Percentiles rank a stretch among this genome's conserved stretches.
phyloP scores from a whole-genome alignment of 306 rosid genomes.

The Dalbergia cultrata region DNA sequence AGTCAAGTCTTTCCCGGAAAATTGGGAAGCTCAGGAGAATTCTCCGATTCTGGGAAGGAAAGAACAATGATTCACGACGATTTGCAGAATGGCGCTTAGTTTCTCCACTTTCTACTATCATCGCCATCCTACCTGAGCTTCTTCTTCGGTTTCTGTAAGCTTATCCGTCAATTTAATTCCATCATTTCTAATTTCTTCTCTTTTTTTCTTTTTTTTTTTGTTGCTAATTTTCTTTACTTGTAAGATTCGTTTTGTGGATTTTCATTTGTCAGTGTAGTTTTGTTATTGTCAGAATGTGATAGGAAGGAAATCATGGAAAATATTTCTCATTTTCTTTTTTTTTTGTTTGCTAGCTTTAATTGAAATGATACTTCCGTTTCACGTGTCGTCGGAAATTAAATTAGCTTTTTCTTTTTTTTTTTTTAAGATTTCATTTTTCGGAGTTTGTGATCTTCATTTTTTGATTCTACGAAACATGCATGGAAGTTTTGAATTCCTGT shows the following conservation, averaged over 20 bases:
- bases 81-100: conserved; percentile 32
- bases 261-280: conserved; percentile 8
- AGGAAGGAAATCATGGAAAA: conserved; percentile 26
- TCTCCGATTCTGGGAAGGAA: conserved; percentile 26
- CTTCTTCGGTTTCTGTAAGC: conserved; percentile 52
- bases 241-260: conserved; percentile 15
- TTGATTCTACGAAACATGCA: background rate
- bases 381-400: background rate
- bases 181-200: too few species aligned
- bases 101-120: conserved; percentile 27
- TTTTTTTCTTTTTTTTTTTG: background rate
- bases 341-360: background rate
- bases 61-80: background rate
- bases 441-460: background rate
- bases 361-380: conserved; percentile 11
- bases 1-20: conserved; percentile 32
- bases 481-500: conserved; percentile 1
- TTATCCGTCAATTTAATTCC: conserved; percentile 25
- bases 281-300: background rate
- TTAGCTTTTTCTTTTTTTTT: background rate
- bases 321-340: background rate
- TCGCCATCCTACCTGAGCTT: conserved; percentile 44
- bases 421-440: background rate
- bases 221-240: conserved; percentile 17
- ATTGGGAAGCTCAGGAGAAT: background rate